These are phyloP conservation scores for Trichoderma semiorbis DNA, from an alignment of 2,329 filamentous ascomycete species.

Conservation along the genomic window DNA sequence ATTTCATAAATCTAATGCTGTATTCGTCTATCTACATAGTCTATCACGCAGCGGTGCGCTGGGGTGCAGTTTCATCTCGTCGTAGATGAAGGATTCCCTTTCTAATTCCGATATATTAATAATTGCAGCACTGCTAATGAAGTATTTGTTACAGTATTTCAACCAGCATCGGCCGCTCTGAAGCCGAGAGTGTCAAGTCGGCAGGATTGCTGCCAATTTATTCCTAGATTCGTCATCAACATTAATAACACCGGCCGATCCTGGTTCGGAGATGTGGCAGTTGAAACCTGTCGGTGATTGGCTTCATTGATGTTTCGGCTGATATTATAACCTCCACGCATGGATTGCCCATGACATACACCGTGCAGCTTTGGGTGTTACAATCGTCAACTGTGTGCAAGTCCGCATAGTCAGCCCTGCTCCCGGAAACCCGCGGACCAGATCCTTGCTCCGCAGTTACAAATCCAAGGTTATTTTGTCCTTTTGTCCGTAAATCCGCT, in stretches of 20 bases:
- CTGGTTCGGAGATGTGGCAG: not conserved
- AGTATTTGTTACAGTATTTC: too few species aligned
- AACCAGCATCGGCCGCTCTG: too few species aligned
- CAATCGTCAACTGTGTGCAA: not conserved
- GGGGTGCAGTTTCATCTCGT: too few species aligned
- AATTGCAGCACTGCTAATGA: too few species aligned
- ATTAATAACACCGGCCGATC: not conserved
- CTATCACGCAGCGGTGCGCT: too few species aligned
- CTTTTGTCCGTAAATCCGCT: not conserved
- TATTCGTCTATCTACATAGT: not conserved
- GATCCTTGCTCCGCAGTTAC: not conserved
- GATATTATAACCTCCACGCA: not conserved
- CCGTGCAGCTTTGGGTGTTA: not conserved
- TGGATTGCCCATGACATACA: not conserved
- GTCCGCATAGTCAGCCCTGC: not conserved
- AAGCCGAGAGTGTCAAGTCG: too few species aligned
- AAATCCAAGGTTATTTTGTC: not conserved
- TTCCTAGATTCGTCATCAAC: not conserved
- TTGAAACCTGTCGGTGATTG: not conserved
- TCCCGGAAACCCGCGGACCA: not conserved
- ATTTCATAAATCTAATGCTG: not conserved
- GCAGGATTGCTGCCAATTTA: not conserved
- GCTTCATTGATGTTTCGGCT: not conserved
- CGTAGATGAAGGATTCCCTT: too few species aligned
- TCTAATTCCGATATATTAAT: too few species aligned